Evolutionary conservation across 306 rosid genomes (phyloP).

Genomic region (Quercus variabilis): DNA sequence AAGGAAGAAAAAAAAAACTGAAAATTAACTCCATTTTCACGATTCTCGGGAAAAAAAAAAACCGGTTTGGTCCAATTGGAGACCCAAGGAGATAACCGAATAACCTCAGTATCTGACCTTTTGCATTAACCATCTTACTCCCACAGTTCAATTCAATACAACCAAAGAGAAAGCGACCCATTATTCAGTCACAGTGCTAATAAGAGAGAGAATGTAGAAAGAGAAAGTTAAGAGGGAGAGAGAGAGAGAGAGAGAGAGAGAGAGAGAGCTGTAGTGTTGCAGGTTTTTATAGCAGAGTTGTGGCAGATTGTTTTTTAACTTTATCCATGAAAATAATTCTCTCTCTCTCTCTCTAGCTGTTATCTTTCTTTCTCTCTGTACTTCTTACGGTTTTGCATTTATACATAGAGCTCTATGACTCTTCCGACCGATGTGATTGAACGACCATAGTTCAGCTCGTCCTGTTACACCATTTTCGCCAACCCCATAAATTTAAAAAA

Average conservation of each 20-base stretch:
- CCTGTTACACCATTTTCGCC: conserved; percentile 10
- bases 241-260: conserved; percentile 23
- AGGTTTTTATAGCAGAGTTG: conserved; percentile 67
- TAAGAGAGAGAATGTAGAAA: conserved; percentile 16
- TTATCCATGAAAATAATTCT: conserved; percentile 70
- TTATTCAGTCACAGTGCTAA: conserved; percentile 37
- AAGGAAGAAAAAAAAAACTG: too few relatives aligned
- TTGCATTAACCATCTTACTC: conserved; percentile 27
- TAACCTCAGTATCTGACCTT: conserved; percentile 20
- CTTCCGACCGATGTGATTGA: conserved; percentile 79
- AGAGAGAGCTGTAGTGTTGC: conserved; percentile 47
- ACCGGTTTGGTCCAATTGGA: background rate
- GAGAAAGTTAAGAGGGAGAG: conserved; percentile 23
- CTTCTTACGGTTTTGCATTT: conserved; percentile 47
- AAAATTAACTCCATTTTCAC: too few relatives aligned
- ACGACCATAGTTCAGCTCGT: conserved; percentile 40
- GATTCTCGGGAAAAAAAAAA: too few relatives aligned
- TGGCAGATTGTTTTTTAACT: conserved; percentile 75
- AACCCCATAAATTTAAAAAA: conserved; percentile 11
- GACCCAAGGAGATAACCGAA: conserved; percentile 22
- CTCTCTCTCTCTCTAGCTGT: background rate
- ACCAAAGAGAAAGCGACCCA: conserved; percentile 55
- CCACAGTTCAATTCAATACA: conserved; percentile 23
- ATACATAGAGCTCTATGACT: conserved; percentile 15
- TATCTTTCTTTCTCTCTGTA: conserved; percentile 21